A percentile compares a stretch with the other conserved stretches of the same genome.
phyloP scores from a whole-genome alignment of 163 green algal genomes.

The Volvox carteri region DNA sequence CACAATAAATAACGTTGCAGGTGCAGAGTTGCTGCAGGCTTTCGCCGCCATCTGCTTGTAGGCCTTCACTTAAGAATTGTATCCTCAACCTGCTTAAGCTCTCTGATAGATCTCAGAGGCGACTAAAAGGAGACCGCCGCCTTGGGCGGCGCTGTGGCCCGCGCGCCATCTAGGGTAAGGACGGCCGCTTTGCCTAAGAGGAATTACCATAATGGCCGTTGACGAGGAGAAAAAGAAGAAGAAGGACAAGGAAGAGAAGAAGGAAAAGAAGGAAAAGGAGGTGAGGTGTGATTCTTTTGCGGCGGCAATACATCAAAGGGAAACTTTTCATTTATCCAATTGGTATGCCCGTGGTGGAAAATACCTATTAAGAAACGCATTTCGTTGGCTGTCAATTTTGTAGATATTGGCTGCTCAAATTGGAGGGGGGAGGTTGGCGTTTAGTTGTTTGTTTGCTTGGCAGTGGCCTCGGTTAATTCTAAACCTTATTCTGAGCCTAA shows the following conservation, averaged over 20 bases:
- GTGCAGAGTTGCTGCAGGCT: no score
- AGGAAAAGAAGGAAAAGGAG: conserved; percentile 68
- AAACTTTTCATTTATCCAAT: no score
- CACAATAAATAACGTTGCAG: no score
- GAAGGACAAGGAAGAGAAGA: conserved; percentile 62
- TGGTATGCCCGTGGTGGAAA: not conserved
- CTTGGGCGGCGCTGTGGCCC: not conserved
- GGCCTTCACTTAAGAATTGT: not conserved
- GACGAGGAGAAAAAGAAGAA: conserved; percentile 58
- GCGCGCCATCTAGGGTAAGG: not conserved
- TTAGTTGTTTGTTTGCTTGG: no score
- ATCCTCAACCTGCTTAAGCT: no score
- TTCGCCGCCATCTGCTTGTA: not conserved
- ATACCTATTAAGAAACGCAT: not conserved
- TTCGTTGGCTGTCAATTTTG: no score
- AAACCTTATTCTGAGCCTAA: no score
- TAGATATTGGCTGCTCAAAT: no score
- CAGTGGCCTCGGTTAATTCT: no score
- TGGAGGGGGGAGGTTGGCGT: no score
- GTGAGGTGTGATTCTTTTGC: conserved; percentile 30
- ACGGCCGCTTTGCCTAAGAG: not conserved
- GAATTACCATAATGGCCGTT: not conserved
- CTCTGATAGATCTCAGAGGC: no score
- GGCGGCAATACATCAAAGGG: no score
- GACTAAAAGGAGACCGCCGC: not conserved